Evolutionary conservation across 306 rosid genomes (phyloP), one percentile per base, ranked within the genome.

Genomic region (Cucurbita ficifolia): DNA sequence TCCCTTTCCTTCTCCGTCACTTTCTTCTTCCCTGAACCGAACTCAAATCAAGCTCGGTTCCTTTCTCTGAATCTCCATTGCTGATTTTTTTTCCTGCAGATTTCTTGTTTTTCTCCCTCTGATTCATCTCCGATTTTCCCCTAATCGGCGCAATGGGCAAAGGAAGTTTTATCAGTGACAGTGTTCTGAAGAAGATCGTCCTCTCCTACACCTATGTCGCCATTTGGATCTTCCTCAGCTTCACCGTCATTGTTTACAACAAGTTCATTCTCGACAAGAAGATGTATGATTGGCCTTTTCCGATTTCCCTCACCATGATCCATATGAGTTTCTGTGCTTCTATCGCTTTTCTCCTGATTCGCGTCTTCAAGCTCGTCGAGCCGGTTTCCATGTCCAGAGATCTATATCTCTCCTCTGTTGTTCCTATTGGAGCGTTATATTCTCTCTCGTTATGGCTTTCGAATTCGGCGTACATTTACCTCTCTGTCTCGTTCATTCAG

Each of bases 171-270:
- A 80, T 88, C n/a, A 88, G 94, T 71, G 97, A 92, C 11, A 81
- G 96, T 4, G 96, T 92, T 1, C 19, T 88, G 72, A 88, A 81
- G 82, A 92, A 92, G 89, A 92, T 92, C 81, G 29, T 89, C 7
- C 82, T 89, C 8, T 89, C 97, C 0, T 92, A 92, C 88, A 81
- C 90, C 45, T 92, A 89, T 80, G 97, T 92, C 0, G 90, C 87
- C 53, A 73, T 89, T 64, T 92, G 97, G 97, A 92, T 92, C 91
- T 87, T 92, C 81, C 87, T 92, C 48, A 77, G 84, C 80, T 92
- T 92, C 92, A 87, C 92, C 2, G 97, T 92, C 2, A 92, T 92
- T 85, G 96, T 92, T 2, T 92, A 89, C 96, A 92, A 92, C 96
- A 92, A 92, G 75, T 92, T 82, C 92, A 92, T 92, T 82, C 86